Conservation (phyloP, 306 rosid genomes). For the Hippophae tibetana region DNA sequence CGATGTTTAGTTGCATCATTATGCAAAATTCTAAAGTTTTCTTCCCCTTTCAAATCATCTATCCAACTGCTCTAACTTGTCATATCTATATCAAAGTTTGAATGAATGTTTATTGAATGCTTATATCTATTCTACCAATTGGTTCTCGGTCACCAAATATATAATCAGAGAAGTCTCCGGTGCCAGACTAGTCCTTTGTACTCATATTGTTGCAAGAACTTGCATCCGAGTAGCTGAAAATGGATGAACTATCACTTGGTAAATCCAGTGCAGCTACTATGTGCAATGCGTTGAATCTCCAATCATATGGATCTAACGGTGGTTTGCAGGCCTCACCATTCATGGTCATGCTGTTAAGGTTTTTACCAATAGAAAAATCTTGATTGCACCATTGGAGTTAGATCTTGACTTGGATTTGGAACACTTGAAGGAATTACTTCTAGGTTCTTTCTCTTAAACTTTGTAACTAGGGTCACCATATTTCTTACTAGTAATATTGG, state of each 20-base stretch:
- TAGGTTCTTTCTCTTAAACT: constrained; percentile 45
- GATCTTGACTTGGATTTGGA: constrained; percentile 36
- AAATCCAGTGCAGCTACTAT: constrained; percentile 35
- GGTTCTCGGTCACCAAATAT: constrained; percentile 51
- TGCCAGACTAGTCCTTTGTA: constrained; percentile 48
- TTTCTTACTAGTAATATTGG: constrained; percentile 33
- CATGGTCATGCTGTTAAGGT: constrained; percentile 1
- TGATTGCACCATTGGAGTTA: constrained; percentile 24
- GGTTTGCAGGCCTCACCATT: constrained; percentile 25
- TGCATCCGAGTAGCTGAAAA: constrained; percentile 59
- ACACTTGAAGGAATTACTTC: constrained; percentile 43
- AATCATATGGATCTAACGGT: constrained; percentile 31
- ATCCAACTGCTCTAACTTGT: constrained; percentile 1
- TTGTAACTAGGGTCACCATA: constrained; percentile 26
- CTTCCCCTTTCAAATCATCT: constrained; percentile 27
- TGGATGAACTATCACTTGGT: constrained; percentile 59
- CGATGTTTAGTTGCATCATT: constrained; percentile 38
- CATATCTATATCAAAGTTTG: constrained; percentile 26
- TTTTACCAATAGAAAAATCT: too few species aligned
- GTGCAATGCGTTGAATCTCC: constrained; percentile 33
- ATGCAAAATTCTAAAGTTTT: constrained; percentile 35
- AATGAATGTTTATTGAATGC: constrained; percentile 25
- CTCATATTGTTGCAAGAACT: constrained; percentile 76
- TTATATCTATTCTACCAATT: constrained; percentile 37
- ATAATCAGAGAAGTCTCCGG: constrained; percentile 55